Base-by-base conservation (phyloP, 441 rosid species). In the Francoa sonchifolia region DNA sequence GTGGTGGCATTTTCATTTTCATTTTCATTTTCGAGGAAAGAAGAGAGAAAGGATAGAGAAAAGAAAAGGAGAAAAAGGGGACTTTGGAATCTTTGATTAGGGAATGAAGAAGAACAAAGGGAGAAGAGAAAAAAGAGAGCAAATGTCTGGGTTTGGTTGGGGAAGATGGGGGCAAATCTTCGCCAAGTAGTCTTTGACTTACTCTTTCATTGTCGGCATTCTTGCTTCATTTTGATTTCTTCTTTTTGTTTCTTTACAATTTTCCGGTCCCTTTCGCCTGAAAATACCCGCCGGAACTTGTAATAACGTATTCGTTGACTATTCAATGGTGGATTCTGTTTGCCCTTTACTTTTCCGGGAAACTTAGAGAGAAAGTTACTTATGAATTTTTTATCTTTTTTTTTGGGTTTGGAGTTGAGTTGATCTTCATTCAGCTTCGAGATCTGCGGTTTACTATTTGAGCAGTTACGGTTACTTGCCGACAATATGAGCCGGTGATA, bases 101-200 rank as follows among this genome's bases (percentile, higher is more conserved):
- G 32, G 2, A 33, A 9, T 8, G 6, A 13, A 15, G 31, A 18
- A 13, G 13, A 8, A 15, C 7, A 28, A 11, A 4, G 33, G 12
- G 22, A 40, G 39, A 39, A 29, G 38, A 20, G 35, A 21, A 29
- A 3, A 35, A 32, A 6, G 35, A 28, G 19, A 23, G 40, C 5
- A 41, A 48, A 42, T 67, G 73, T 69, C 66, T 63, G 73, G 70
- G 35, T 11, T 15, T 17, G 60, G 69, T 60, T 28, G 73, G 67
- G 67, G 63, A 55, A 58, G 61, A 53, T 25, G 31, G 71, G 72
- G 67, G 55, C 69, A 72, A 42, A 44, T 47, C 50, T 47, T 57
- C 56, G 37, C 39, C 71, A 43, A 57, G 53, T 48, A 59, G 66
- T 60, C 67, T 53, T 38, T 39, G n/a, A 33, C 14, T 21, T 34